Conservation (phyloP, 2,329 filamentous ascomycete species). For the Colletotrichum australisinense region DNA sequence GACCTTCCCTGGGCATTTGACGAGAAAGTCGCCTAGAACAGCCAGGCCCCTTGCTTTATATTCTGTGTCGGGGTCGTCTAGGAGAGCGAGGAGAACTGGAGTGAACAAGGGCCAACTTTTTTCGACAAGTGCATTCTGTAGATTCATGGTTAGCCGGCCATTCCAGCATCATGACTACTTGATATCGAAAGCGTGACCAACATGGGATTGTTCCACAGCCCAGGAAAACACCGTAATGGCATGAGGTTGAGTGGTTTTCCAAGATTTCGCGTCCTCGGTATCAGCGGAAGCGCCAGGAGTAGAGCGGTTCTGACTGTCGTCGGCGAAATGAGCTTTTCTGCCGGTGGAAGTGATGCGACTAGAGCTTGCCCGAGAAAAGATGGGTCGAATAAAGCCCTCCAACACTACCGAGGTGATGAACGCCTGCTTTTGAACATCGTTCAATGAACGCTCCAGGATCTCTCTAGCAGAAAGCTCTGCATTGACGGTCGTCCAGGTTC, state of each 20-base stretch:
- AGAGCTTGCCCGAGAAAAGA: slow-evolving; percentile 71
- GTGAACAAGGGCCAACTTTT: slow-evolving; percentile 75
- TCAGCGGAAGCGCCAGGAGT: background rate
- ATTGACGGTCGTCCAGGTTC: slow-evolving; percentile 52
- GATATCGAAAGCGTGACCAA: slow-evolving; percentile 44
- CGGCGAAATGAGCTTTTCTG: slow-evolving; percentile 61
- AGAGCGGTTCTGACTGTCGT: slow-evolving; percentile 39
- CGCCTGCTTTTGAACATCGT: slow-evolving; percentile 23
- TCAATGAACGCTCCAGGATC: slow-evolving; percentile 46
- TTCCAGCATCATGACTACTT: background rate
- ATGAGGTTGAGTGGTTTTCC: slow-evolving; percentile 58
- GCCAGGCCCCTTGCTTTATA: slow-evolving; percentile 68
- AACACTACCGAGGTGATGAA: slow-evolving; percentile 70
- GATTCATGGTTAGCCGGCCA: slow-evolving; percentile 21
- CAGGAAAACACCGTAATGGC: slow-evolving; percentile 63
- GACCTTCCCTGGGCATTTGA: slow-evolving; percentile 61
- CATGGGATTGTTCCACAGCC: slow-evolving; percentile 64
- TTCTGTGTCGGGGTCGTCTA: slow-evolving; percentile 69
- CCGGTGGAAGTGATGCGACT: slow-evolving; percentile 66
- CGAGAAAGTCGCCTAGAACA: slow-evolving; percentile 66
- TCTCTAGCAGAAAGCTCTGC: slow-evolving; percentile 44
- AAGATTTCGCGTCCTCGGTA: slow-evolving; percentile 60
- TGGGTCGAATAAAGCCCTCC: slow-evolving; percentile 71
- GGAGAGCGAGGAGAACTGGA: slow-evolving; percentile 75
- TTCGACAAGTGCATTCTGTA: slow-evolving; percentile 56